phyloP scores from a whole-genome alignment of 2,329 filamentous ascomycete species.

The Botrytis fragariae region DNA sequence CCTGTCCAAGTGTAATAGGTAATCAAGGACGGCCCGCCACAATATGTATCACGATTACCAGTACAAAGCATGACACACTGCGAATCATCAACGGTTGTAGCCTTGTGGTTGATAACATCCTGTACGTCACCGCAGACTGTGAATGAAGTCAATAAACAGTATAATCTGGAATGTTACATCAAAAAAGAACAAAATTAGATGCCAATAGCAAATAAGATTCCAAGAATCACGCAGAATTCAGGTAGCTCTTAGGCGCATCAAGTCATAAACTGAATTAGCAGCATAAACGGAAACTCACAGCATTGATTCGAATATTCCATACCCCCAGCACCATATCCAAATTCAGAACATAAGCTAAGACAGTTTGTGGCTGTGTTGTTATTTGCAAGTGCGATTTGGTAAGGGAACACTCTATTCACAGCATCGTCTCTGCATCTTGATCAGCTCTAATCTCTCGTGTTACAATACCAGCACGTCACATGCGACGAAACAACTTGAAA shows the following conservation, averaged over 20 bases:
- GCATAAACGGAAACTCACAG: conserved; percentile 23
- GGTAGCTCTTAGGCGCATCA: too few relatives aligned
- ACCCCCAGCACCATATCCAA: conserved; percentile 34
- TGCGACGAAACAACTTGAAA: neutral
- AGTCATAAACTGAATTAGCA: neutral
- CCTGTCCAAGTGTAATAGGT: conserved; percentile 25
- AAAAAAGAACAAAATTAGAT: neutral
- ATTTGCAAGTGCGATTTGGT: conserved; percentile 25
- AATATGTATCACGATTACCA: conserved; percentile 21
- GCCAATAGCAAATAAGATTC: neutral
- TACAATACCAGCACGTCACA: conserved; percentile 4
- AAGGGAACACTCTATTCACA: conserved; percentile 28
- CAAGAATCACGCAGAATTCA: neutral
- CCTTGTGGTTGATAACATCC: conserved; percentile 17
- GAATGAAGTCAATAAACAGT: neutral
- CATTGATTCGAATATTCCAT: conserved; percentile 33
- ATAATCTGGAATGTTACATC: too few relatives aligned
- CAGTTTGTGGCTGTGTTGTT: conserved; percentile 29
- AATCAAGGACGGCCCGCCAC: conserved; percentile 24
- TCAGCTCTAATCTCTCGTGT: conserved; percentile 2
- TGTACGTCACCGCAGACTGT: conserved; percentile 25
- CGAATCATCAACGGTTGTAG: conserved; percentile 14
- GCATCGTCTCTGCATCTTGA: conserved; percentile 20
- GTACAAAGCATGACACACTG: conserved; percentile 45
- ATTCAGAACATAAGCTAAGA: conserved; percentile 30